Base-by-base conservation (phyloP, 2,329 filamentous ascomycete species). In the Paramyrothecium sp. region DNA sequence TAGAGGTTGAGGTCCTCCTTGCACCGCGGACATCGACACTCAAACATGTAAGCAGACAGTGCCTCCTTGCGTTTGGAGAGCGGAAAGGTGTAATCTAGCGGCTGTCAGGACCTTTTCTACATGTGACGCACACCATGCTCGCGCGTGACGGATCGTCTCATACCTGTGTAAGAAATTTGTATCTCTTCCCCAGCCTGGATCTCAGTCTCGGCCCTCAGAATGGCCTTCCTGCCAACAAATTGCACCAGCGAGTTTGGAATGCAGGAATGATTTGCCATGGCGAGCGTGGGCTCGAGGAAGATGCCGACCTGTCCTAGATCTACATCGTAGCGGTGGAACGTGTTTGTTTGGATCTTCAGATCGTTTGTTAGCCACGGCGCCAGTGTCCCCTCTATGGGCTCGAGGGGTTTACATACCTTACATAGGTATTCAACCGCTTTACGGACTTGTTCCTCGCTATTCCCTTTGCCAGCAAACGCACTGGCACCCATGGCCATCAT, bases 231-330 rank as follows among this genome's bases (percentile, higher is more conserved):
- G 3, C 81, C 81, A 44, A 78, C 63, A 54, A 87, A 87, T 48
- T 80, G 77, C 17, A 88, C 81, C 51, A 79, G 74, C 1, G 85
- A 83, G 61, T 86, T 88, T 3, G 85, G 85, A 2, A 80, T 67
- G 60, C 86, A 89, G 0, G 84, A 85, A 66, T 89, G 86, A 60
- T 89, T 88, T 21, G 78, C 77, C 79, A 87, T 85, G 57, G 84
- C 81, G 47, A 86, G 72, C 3, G 69, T 76, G 1, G 81, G 75
- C 60, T 86, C 81, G 41, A 88, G 71, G 59, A 84, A 87, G 30
- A 86, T 73, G 22, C 83, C 84, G 1, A 79, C 74, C 55, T 81
- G 74, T 1, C 76, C 80, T 8, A 81, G 68, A 62, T 87, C 83
- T 2, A 72, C 68, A 54, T 87, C 83, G 23, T 75, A 74, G 54